phyloP scores from a whole-genome alignment of 345 rosid genomes.

The Brassica carinata region DNA sequence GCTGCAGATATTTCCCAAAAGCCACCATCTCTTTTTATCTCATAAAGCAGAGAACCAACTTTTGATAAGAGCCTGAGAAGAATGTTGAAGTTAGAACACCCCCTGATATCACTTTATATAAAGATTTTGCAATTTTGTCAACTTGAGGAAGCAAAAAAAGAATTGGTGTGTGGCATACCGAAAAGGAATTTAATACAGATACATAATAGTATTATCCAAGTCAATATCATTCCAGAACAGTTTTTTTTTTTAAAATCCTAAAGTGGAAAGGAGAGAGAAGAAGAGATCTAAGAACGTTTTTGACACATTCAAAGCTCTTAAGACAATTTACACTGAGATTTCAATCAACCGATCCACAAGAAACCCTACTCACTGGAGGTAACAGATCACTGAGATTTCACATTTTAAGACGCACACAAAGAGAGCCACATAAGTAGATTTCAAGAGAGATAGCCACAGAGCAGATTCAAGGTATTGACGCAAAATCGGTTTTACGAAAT shows the following conservation, averaged over 20 bases:
- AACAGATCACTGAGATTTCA: background rate
- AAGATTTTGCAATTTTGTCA: constrained; percentile 32
- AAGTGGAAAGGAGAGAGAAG: constrained; percentile 14
- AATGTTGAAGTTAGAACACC: constrained; percentile 15
- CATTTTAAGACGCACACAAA: background rate
- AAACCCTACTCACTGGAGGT: constrained; percentile 5
- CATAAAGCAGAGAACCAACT: constrained; percentile 14
- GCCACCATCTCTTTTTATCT: constrained; percentile 78
- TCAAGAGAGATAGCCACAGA: constrained; percentile 12
- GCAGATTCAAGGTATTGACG: background rate
- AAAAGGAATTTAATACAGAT: constrained; percentile 24
- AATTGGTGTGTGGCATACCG: constrained; percentile 27
- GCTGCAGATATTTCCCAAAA: constrained; percentile 86
- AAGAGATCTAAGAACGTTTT: background rate
- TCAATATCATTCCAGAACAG: constrained; percentile 13
- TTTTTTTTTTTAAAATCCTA: background rate
- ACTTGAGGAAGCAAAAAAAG: constrained; percentile 27
- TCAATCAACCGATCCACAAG: constrained; percentile 10
- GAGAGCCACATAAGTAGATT: background rate
- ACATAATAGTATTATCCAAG: constrained; percentile 32
- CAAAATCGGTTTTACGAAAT: background rate
- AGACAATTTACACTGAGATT: constrained; percentile 3
- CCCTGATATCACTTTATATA: constrained; percentile 32
- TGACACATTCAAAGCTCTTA: constrained; percentile 24
- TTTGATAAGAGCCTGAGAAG: constrained; percentile 26